Evolutionary conservation across 345 rosid species (phyloP).

Genomic region (Garcia nutans): DNA sequence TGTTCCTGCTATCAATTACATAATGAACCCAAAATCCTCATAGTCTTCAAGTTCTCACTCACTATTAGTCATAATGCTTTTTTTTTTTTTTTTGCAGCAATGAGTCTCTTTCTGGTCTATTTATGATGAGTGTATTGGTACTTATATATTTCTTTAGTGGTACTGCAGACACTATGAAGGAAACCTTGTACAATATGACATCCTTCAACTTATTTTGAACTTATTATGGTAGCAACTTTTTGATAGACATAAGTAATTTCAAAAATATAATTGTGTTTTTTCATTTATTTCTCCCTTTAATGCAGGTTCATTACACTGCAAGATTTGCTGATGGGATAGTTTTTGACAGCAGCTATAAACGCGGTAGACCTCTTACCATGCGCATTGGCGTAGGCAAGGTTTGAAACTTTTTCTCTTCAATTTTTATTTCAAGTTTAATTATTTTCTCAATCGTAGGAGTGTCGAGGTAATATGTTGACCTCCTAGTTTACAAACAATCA

Average conservation of each 20-base stretch:
- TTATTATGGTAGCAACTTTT: background rate
- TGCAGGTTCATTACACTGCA: conserved; percentile 84
- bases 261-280: background rate
- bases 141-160: too few relatives aligned
- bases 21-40: too few relatives aligned
- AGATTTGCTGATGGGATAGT: conserved; percentile 85
- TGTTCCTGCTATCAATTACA: too few relatives aligned
- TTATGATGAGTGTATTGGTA: background rate
- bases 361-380: conserved; percentile 90
- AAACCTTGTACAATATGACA: too few relatives aligned
- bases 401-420: conserved; percentile 1
- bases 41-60: too few relatives aligned
- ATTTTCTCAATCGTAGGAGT: background rate
- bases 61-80: too few relatives aligned
- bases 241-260: background rate
- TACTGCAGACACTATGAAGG: too few relatives aligned
- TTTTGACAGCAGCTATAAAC: conserved; percentile 93
- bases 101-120: background rate
- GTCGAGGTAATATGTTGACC: background rate
- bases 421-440: background rate
- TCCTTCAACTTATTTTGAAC: background rate
- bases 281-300: too few relatives aligned
- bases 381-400: conserved; percentile 94
- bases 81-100: background rate
- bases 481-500: background rate